Conservation (phyloP, 148 eudicot species). For the Pouteria glomerata region DNA sequence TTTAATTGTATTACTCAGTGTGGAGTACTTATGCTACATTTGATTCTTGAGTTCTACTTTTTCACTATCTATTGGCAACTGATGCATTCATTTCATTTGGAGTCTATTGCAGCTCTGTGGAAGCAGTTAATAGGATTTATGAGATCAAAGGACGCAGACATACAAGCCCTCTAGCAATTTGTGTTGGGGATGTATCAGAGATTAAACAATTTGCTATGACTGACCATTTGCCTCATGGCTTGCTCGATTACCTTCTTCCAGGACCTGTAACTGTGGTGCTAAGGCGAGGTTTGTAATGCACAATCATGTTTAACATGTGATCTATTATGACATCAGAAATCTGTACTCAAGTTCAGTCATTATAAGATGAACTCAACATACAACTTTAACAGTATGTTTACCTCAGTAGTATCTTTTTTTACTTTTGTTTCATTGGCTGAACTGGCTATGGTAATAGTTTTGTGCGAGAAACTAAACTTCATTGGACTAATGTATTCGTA, state of each 20-base stretch:
- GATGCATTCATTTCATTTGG: conserved; percentile 4
- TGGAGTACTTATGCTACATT: neutral
- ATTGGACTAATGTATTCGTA: neutral
- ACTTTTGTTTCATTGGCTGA: neutral
- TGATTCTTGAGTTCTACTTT: neutral
- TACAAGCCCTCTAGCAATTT: conserved; percentile 90
- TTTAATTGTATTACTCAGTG: neutral
- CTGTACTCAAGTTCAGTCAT: neutral
- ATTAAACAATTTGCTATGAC: conserved; percentile 68
- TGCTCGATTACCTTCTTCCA: conserved; percentile 81
- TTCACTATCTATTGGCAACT: neutral
- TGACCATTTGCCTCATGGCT: conserved; percentile 62
- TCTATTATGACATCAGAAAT: neutral
- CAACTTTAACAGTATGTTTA: neutral
- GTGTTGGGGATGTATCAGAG: conserved; percentile 83
- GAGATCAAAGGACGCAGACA: conserved; percentile 86
- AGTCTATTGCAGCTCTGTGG: conserved; percentile 60
- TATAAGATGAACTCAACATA: neutral
- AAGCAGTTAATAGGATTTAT: conserved; percentile 77
- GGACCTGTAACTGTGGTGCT: conserved; percentile 92
- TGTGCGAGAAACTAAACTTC: neutral
- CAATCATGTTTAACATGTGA: neutral
- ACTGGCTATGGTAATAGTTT: neutral
- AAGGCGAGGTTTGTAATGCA: conserved; percentile 57
- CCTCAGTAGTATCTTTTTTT: neutral